Base-by-base conservation (phyloP, 768 basidiomycete species). In the Boletus reticulatus region DNA sequence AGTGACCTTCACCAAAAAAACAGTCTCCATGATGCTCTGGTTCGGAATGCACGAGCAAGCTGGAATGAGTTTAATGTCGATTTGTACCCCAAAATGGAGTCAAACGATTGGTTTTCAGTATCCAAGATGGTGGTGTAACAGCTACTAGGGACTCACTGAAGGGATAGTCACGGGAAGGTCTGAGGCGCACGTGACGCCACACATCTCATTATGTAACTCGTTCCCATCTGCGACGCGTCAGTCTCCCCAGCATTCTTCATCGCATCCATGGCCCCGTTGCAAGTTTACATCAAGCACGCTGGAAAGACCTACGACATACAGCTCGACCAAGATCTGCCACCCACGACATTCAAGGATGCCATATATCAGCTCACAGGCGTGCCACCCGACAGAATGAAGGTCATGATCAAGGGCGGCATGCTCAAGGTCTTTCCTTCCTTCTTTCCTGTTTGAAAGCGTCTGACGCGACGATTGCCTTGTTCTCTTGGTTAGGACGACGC, bases 321-420 rank as follows among this genome's bases (percentile, higher is more conserved):
- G 45, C 84, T 97, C 44, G 86, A 97, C 72, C 75, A 84, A 16
- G 83, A 87, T 75, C 77, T 81, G 6, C 81, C 89, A 2, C 83
- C 87, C 3, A 65, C 76, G 16, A 82, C 73, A 14, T 95, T 98
- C 81, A 98, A 97, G 71, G 84, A 92, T 58, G 78, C 84, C 6
- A 78, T 98, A 34, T 90, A 89, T 65, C 80, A 87, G 42, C 75
- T 79, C 44, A 98, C 94, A 0, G 94, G 93, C 9, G 88, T 98
- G 4, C 94, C 92, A 4, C 72, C 84, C 36, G 93, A 96, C 67
- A 81, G 94, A 46, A 95, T 97, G 92, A 99, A 98, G 75, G 88
- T 98, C 60, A 94, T 97, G 89, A 81, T 95, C 69, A 98, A 97
- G 69, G 90, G 90, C 51, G 90, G 89, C 37, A 79, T 93, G 52